Percentiles rank a stretch among this genome's conserved stretches.
Conservation (phyloP, 2,329 filamentous ascomycete species). For the Fusarium sp. region DNA sequence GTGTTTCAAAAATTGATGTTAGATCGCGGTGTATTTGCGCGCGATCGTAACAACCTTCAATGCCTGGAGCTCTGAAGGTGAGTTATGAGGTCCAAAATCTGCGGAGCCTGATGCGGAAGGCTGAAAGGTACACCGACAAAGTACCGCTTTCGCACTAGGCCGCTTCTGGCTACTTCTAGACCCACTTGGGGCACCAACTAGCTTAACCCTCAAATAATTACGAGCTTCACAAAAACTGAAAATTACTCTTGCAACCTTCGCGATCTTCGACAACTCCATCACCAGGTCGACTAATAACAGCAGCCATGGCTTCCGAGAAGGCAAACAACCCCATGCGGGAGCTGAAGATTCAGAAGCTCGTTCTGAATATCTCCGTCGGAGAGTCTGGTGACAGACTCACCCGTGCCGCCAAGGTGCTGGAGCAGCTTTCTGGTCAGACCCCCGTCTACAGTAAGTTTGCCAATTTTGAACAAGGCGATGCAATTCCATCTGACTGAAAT, state of each 20-base stretch:
- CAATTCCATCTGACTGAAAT: conserved; percentile 22
- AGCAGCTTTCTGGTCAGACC: conserved; percentile 99
- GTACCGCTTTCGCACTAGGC: conserved; percentile 44
- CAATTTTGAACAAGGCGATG: conserved; percentile 19
- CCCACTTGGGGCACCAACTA: conserved; percentile 39
- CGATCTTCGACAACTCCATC: conserved; percentile 48
- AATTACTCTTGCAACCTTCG: conserved; percentile 36
- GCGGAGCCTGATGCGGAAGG: conserved; percentile 55
- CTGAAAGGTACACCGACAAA: conserved; percentile 47
- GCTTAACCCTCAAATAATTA: conserved; percentile 50
- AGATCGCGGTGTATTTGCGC: conserved; percentile 50
- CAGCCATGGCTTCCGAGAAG: conserved; percentile 75
- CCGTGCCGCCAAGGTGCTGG: conserved; percentile 99
- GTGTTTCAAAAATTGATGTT: conserved; percentile 54
- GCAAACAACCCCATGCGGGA: conserved; percentile 98
- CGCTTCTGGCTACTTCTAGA: not conserved
- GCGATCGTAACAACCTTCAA: conserved; percentile 51
- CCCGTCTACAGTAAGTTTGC: conserved; percentile 90
- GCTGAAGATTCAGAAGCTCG: conserved; percentile 98
- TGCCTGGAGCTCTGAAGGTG: conserved; percentile 54
- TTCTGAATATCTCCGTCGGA: conserved; percentile 99
- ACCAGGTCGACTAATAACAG: conserved; percentile 48
- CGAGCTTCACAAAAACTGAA: conserved; percentile 48
- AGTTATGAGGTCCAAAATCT: conserved; percentile 54
- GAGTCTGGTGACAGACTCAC: conserved; percentile 99